Conservation (phyloP, 2,329 filamentous ascomycete species). For the Colletotrichum brevisporum region DNA sequence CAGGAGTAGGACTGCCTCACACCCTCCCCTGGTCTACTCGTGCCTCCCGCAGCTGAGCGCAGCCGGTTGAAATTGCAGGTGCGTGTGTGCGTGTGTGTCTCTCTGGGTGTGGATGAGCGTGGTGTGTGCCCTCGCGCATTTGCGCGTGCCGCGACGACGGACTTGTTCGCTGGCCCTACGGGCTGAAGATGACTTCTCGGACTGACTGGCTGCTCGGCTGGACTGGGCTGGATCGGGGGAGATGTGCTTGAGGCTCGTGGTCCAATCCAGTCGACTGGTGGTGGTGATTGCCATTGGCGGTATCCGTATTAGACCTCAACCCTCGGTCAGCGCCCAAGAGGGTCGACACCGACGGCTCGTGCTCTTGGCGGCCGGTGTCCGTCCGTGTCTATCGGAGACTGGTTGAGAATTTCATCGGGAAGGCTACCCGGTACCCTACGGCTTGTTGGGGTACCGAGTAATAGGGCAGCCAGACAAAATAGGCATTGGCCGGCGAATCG, state of each 20-base stretch:
- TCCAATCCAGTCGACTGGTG: slow-evolving; percentile 4
- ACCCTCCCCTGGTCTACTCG: slow-evolving; percentile 28
- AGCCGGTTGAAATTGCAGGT: slow-evolving; percentile 10
- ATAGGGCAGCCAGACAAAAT: not conserved
- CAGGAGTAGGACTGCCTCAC: too few species aligned
- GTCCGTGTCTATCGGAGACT: slow-evolving; percentile 15
- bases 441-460: not conserved
- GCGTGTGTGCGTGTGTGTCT: slow-evolving; percentile 1
- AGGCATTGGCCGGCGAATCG: not conserved
- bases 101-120: not conserved
- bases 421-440: slow-evolving; percentile 1
- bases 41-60: slow-evolving; percentile 24
- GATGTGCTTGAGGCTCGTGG: slow-evolving; percentile 9
- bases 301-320: not conserved
- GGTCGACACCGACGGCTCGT: not conserved
- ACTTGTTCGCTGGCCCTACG: slow-evolving; percentile 12
- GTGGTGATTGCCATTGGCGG: not conserved
- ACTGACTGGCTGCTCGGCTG: slow-evolving; percentile 34
- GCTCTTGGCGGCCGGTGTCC: slow-evolving; percentile 5
- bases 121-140: slow-evolving; percentile 24
- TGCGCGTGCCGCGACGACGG: slow-evolving; percentile 28
- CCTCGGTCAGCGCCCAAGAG: not conserved
- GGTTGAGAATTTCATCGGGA: slow-evolving; percentile 2
- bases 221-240: slow-evolving; percentile 31
- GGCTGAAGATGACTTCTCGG: not conserved